phyloP scores from a whole-genome alignment of 1,284 basidiomycete genomes.

The Mrakiaceae sp. region DNA sequence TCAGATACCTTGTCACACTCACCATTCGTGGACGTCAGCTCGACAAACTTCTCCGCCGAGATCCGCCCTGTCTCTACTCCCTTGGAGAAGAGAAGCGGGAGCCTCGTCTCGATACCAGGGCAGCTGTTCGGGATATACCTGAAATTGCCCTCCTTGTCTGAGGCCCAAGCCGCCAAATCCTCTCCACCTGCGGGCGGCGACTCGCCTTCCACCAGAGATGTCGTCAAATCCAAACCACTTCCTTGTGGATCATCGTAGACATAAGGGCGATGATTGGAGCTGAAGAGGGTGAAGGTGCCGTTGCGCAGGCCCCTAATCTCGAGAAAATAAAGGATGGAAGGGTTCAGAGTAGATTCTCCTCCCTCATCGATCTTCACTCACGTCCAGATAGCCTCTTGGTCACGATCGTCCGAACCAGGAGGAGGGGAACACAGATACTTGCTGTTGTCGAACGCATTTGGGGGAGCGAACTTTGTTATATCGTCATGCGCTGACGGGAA shows the following conservation, averaged over 20 bases:
- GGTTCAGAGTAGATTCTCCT: no score
- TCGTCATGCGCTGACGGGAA: neutral
- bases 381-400: conserved; percentile 24
- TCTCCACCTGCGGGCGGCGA: no score
- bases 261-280: conserved; percentile 26
- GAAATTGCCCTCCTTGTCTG: conserved; percentile 19
- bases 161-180: no score
- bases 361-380: conserved; percentile 1
- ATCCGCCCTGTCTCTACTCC: conserved; percentile 25
- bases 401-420: conserved; percentile 21
- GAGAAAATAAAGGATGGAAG: no score
- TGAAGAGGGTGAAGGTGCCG: conserved; percentile 25
- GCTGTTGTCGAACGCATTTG: conserved; percentile 12
- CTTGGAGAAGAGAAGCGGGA: conserved; percentile 24
- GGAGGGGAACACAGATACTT: conserved; percentile 28
- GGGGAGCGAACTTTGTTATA: neutral
- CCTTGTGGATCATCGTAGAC: conserved; percentile 24
- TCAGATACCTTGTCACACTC: conserved; percentile 15
- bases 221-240: conserved; percentile 21
- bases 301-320: conserved; percentile 18
- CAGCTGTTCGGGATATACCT: conserved; percentile 26
- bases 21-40: conserved; percentile 25
- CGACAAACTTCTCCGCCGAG: conserved; percentile 23
- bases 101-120: conserved; percentile 25
- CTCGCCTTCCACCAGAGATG: conserved; percentile 6